Percentiles rank a stretch among this genome's conserved stretches.
Conservation (phyloP, 305 asterid genomes). For the Andrographis paniculata region DNA sequence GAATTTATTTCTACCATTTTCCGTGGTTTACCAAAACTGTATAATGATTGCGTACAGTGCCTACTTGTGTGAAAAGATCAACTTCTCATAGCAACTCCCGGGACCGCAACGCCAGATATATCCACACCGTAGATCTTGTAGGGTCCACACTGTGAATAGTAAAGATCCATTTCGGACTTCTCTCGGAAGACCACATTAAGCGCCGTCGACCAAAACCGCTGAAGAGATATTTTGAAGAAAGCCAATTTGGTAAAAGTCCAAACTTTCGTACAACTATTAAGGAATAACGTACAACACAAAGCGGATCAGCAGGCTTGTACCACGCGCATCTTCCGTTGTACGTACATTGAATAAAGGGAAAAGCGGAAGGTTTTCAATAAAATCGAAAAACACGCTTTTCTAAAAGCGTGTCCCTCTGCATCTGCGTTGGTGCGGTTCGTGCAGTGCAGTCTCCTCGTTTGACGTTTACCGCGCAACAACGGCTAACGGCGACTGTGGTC, state of each 20-base stretch:
- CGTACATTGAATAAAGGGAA: not conserved
- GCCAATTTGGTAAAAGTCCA: constrained; percentile 13
- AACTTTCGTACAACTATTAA: constrained; percentile 16
- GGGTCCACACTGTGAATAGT: not conserved
- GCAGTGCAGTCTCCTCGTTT: no score
- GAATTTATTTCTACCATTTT: not conserved
- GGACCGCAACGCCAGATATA: not conserved
- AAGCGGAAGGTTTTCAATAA: no score
- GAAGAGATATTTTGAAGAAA: no score
- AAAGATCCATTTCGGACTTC: not conserved
- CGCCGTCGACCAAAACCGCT: constrained; percentile 19
- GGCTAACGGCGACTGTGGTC: no score
- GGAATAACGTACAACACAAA: constrained; percentile 3
- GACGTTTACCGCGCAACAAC: no score
- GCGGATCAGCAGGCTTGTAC: not conserved
- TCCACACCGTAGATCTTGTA: not conserved
- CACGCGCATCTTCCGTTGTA: not conserved
- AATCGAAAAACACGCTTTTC: no score
- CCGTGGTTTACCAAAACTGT: not conserved
- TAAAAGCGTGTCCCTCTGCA: no score
- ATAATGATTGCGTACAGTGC: constrained; percentile 18
- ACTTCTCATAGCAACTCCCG: not conserved
- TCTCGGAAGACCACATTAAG: no score
- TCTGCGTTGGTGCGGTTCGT: no score
- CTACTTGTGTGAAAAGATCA: constrained; percentile 6